Evolutionary conservation across 345 rosid genomes (phyloP).

Genomic region (Lepidium sativum): DNA sequence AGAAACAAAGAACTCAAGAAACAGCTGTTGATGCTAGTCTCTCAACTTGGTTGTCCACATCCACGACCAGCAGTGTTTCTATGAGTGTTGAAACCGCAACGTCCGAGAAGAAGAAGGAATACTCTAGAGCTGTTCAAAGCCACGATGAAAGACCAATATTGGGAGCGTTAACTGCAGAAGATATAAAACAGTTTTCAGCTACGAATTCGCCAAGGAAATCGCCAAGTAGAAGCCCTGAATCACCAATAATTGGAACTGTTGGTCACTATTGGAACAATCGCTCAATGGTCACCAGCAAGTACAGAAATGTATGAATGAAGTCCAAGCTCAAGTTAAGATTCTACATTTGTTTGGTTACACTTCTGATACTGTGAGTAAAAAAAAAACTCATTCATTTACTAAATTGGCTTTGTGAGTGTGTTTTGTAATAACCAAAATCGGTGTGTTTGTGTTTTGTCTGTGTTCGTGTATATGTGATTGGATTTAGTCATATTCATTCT

Average conservation of each 20-base stretch:
- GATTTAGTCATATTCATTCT: not conserved
- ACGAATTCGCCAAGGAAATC: constrained; percentile 65
- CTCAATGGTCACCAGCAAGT: constrained; percentile 35
- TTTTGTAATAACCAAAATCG: not conserved
- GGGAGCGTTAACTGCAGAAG: constrained; percentile 72
- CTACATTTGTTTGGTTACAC: not conserved
- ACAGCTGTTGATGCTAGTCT: constrained; percentile 86
- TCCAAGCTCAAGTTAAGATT: too few species aligned
- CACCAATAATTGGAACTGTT: constrained; percentile 71
- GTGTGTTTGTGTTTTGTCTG: not conserved
- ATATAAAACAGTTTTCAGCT: constrained; percentile 69
- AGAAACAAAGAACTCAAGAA: constrained; percentile 38
- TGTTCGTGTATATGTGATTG: not conserved
- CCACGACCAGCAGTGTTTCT: constrained; percentile 21
- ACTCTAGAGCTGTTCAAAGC: constrained; percentile 41
- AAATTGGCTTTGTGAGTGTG: constrained; percentile 8
- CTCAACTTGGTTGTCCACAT: constrained; percentile 74
- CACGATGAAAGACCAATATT: constrained; percentile 77
- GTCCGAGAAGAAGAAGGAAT: constrained; percentile 34
- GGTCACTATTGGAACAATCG: constrained; percentile 69
- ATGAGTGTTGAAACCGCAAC: constrained; percentile 17
- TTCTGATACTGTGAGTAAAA: not conserved
- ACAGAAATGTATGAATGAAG: constrained; percentile 46
- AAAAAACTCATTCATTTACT: not conserved
- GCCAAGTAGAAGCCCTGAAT: constrained; percentile 70